Percentiles rank a stretch among this genome's conserved stretches.
Conservation (phyloP, 1,284 basidiomycete genomes). For the Austroboletus olivaceoglutinosus region DNA sequence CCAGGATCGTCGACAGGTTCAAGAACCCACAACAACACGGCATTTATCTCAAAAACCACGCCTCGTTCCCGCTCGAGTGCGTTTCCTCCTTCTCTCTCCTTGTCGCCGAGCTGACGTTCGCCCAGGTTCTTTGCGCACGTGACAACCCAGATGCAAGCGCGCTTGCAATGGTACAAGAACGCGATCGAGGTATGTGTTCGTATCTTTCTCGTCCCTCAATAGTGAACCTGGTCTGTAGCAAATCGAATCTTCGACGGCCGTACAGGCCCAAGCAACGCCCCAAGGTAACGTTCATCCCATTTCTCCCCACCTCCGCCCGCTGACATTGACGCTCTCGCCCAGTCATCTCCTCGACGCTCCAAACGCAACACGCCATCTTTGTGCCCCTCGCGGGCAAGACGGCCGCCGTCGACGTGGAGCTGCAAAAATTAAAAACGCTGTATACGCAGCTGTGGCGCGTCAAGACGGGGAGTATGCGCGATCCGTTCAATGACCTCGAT, state of each 20-base stretch:
- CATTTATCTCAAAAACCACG: conserved; percentile 67
- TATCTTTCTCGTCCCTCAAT: neutral
- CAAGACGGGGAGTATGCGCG: conserved; percentile 68
- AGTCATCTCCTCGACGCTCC: conserved; percentile 71
- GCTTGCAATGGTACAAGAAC: conserved; percentile 71
- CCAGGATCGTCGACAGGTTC: conserved; percentile 72
- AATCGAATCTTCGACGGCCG: conserved; percentile 71
- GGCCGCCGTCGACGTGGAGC: conserved; percentile 63
- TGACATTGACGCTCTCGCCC: neutral
- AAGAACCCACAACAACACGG: conserved; percentile 67
- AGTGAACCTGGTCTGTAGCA: conserved; percentile 46
- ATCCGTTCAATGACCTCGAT: conserved; percentile 69
- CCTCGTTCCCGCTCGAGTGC: conserved; percentile 80
- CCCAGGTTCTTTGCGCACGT: conserved; percentile 71
- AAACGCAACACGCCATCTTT: conserved; percentile 73
- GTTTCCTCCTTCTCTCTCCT: conserved; percentile 22
- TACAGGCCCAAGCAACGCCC: conserved; percentile 65
- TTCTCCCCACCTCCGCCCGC: too few relatives aligned
- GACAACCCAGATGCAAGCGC: conserved; percentile 67
- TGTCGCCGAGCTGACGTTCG: neutral
- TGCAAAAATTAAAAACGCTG: conserved; percentile 65
- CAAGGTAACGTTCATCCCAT: conserved; percentile 48
- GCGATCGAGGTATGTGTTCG: conserved; percentile 63
- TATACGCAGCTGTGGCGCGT: conserved; percentile 64
- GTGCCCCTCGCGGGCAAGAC: conserved; percentile 70